phyloP scores from a whole-genome alignment of 164 flowering plant species.

The Aristolochia contorta region DNA sequence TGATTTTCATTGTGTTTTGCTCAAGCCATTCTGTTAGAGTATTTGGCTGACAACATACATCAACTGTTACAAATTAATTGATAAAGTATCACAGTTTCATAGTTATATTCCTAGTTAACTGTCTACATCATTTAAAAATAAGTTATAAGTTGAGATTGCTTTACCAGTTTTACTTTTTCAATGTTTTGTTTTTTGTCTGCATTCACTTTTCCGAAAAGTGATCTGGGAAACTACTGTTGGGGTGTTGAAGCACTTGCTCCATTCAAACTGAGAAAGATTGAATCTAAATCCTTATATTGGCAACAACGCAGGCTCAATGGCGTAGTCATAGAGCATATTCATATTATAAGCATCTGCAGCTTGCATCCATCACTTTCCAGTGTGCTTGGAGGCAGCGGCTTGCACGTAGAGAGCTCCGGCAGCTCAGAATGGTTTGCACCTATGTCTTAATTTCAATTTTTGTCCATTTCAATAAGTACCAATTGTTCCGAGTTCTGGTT shows the following conservation, averaged over 20 bases:
- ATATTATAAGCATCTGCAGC: constrained; percentile 70
- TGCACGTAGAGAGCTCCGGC: constrained; percentile 82
- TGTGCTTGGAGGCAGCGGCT: constrained; percentile 92
- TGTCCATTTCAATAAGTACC: neutral
- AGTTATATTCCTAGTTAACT: too few species aligned
- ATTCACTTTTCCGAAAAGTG: constrained; percentile 2
- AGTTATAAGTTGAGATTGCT: neutral
- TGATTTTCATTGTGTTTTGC: neutral
- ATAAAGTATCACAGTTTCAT: too few species aligned
- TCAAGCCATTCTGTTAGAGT: too few species aligned
- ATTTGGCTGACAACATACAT: too few species aligned
- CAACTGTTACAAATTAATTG: too few species aligned
- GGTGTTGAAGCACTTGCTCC: neutral
- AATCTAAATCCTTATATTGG: constrained; percentile 1
- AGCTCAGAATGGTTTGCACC: constrained; percentile 75
- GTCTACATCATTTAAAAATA: too few species aligned
- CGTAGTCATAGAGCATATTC: constrained; percentile 64
- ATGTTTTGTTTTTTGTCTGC: neutral
- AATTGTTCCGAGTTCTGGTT: neutral
- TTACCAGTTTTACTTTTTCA: neutral
- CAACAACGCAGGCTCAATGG: constrained; percentile 54
- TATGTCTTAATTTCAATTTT: neutral
- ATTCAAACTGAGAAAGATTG: neutral
- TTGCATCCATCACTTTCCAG: constrained; percentile 65
- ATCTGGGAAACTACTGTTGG: neutral